phyloP scores from a whole-genome alignment of 371 early-diverging fungal genomes.

The Mitosporidium daphniae region DNA sequence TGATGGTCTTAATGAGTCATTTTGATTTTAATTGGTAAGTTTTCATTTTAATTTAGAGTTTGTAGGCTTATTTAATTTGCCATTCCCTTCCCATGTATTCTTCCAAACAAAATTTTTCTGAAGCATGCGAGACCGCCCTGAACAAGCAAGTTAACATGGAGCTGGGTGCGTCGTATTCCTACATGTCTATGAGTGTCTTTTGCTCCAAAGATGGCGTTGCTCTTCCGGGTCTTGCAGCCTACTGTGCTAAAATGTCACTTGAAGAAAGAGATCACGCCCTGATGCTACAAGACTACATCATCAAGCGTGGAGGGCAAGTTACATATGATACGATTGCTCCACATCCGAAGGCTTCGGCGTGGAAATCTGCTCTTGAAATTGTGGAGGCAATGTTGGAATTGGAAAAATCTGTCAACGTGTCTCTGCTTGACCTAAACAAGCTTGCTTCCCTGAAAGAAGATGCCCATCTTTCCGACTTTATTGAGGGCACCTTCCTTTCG shows the following conservation, averaged over 20 bases:
- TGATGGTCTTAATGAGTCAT: too few relatives aligned
- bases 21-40: too few relatives aligned
- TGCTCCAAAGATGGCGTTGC: background rate
- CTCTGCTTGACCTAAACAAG: conserved; percentile 13
- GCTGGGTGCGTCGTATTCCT: background rate
- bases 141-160: background rate
- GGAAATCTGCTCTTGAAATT: conserved; percentile 20
- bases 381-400: conserved; percentile 21
- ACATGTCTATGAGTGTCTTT: background rate
- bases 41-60: too few relatives aligned
- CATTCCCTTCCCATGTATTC: too few relatives aligned
- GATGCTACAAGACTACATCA: conserved; percentile 16
- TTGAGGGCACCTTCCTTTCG: conserved; percentile 16
- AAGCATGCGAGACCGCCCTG: background rate
- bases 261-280: conserved; percentile 17
- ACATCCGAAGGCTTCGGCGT: conserved; percentile 12
- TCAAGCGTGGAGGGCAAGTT: conserved; percentile 16
- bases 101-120: background rate
- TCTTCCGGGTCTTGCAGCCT: background rate
- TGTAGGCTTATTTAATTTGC: too few relatives aligned
- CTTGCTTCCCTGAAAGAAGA: conserved; percentile 13
- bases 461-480: conserved; percentile 13
- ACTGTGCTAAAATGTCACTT: background rate
- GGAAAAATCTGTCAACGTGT: conserved; percentile 21
- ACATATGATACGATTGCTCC: conserved; percentile 10